Base-by-base conservation (phyloP, 371 early-diverging fungal species). In the Syncephalastrum racemosum region DNA sequence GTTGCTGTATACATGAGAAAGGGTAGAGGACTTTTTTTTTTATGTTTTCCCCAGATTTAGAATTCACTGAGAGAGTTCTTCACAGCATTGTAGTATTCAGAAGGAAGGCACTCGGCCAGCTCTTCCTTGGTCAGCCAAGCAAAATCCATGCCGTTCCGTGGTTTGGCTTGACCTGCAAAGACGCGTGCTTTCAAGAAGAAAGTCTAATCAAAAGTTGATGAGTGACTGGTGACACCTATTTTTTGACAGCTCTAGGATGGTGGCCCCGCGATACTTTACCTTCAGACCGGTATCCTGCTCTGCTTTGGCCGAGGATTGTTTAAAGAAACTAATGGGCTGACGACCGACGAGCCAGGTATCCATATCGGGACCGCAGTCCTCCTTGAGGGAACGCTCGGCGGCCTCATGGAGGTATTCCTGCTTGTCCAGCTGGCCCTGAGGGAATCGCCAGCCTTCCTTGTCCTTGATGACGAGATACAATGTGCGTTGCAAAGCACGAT, bases 71-170 rank as follows among this genome's bases (percentile, higher is more conserved):
- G 66, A 79, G 90, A 85, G 59, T 88, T 86, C 71, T 87, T 82
- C 46, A 93, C 81, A 25, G 84, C 72, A 15, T 78, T 71, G 70
- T 88, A 95, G 67, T 92, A 89, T 12, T 87, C 88, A 40, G 78
- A 62, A n/a, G 79, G 53, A 44, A 93, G 81, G 52, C 80, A 79
- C 20, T 77, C 65, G 61, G 79, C 71, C 58, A 94, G 68, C 70
- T 94, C 96, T 49, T 91, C 85, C 67, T 90, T 90, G 49, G 91
- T 94, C 42, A 90, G 80, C 96, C 96, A 96, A 62, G 90, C 93
- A 72, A 83, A 89, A 58, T 92, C 90, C n/a, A 66, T 66, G 14
- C 86, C 66, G 51, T 81, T 77, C 46, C 80, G 68, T 5, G 78
- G 73, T 36, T 78, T 73, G 45, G 78, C 87, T 68, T 89, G 87